phyloP scores from a whole-genome alignment of 73 alveolate species.

The Paramecium sexaurelia region DNA sequence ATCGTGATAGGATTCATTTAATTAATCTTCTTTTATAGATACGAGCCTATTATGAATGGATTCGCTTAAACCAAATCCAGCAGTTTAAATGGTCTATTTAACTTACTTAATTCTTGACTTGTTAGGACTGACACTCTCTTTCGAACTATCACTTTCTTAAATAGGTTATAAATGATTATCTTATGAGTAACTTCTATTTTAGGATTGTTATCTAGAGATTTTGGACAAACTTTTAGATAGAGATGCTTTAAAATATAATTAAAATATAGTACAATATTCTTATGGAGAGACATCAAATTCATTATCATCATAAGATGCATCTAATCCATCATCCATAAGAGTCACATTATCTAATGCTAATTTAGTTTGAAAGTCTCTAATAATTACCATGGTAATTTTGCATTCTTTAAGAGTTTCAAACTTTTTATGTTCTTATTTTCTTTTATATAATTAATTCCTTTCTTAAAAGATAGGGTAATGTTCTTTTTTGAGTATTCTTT shows the following conservation, averaged over 20 bases:
- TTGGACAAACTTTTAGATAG: neutral
- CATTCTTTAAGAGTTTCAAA: conserved; percentile 19
- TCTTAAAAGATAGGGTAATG: neutral
- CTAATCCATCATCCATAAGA: neutral
- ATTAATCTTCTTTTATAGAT: neutral
- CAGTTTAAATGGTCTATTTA: conserved; percentile 29
- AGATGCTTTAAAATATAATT: neutral
- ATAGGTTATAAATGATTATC: conserved; percentile 2
- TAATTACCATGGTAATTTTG: neutral
- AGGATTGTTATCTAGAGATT: neutral
- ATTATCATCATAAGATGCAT: neutral
- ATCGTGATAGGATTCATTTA: neutral
- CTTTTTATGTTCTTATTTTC: neutral
- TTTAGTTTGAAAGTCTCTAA: neutral
- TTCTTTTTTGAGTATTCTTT: conserved; percentile 26
- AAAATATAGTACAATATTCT: neutral
- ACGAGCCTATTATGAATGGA: neutral
- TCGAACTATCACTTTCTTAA: conserved; percentile 13
- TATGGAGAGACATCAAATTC: neutral
- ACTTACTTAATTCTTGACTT: neutral
- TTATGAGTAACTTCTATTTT: neutral
- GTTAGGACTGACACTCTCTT: neutral
- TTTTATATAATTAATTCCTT: neutral
- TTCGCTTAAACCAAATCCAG: conserved; percentile 38
- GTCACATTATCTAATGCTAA: neutral